phyloP scores from a whole-genome alignment of 371 early-diverging fungal genomes.

The Lichtheimia corymbifera region DNA sequence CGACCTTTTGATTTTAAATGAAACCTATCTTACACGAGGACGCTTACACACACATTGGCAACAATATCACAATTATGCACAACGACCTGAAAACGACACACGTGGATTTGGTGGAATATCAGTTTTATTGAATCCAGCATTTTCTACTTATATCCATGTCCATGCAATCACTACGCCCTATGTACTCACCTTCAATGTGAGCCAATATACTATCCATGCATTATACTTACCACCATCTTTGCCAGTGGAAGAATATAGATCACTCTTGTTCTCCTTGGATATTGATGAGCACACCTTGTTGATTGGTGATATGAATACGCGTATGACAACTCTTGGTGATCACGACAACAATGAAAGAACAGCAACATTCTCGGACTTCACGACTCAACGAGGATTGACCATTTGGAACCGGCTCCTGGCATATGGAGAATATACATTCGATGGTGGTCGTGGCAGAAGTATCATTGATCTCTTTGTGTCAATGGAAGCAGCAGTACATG shows the following conservation, averaged over 20 bases:
- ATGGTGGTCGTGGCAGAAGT: background rate
- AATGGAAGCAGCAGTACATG: background rate
- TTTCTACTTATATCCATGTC: background rate
- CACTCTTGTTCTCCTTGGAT: background rate
- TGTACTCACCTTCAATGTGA: background rate
- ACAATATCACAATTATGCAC: constrained; percentile 11
- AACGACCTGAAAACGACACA: too few species aligned
- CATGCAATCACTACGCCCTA: background rate
- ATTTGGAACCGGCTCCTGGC: constrained; percentile 1
- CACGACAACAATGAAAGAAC: background rate
- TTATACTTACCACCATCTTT: constrained; percentile 4
- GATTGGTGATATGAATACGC: constrained; percentile 9
- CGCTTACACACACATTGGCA: constrained; percentile 1
- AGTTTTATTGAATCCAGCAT: background rate
- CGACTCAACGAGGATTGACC: background rate
- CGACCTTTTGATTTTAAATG: background rate
- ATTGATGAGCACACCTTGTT: constrained; percentile 5
- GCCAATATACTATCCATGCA: constrained; percentile 2
- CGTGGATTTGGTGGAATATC: constrained; percentile 4
- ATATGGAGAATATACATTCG: constrained; percentile 5
- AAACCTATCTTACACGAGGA: constrained; percentile 5
- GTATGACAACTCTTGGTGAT: constrained; percentile 1
- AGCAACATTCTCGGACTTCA: background rate
- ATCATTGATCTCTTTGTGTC: constrained; percentile 15
- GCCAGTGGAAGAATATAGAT: background rate